phyloP scores from a whole-genome alignment of 2,329 filamentous ascomycete genomes.

The Aspergillus piperis region DNA sequence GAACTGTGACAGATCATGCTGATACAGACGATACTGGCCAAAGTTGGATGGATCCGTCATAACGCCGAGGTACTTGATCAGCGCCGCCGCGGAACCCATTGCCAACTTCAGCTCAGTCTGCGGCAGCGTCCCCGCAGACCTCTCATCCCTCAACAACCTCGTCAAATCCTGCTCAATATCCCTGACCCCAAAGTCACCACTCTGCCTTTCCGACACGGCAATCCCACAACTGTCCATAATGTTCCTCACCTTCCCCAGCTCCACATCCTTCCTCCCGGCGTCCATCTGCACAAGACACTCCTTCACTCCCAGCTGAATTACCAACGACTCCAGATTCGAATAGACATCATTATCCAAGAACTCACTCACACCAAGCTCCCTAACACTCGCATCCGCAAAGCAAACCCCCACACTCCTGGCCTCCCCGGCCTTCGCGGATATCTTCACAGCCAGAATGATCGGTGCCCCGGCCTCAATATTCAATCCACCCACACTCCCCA shows the following conservation, averaged over 20 bases:
- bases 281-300: slow-evolving; percentile 88
- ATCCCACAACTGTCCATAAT: slow-evolving; percentile 93
- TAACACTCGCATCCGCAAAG: slow-evolving; percentile 94
- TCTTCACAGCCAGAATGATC: slow-evolving; percentile 92
- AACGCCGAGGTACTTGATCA: slow-evolving; percentile 92
- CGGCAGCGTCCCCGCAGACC: slow-evolving; percentile 72
- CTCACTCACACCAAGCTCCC: slow-evolving; percentile 93
- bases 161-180: slow-evolving; percentile 96
- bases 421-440: slow-evolving; percentile 83
- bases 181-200: slow-evolving; percentile 76
- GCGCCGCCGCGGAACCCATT: slow-evolving; percentile 88
- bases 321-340: slow-evolving; percentile 93
- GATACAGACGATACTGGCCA: slow-evolving; percentile 94
- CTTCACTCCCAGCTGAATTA: slow-evolving; percentile 94
- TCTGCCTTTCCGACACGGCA: slow-evolving; percentile 77
- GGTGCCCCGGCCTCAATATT: slow-evolving; percentile 79
- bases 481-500: slow-evolving; percentile 60
- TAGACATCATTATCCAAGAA: slow-evolving; percentile 99
- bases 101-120: slow-evolving; percentile 92
- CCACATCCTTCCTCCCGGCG: slow-evolving; percentile 77
- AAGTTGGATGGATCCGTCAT: slow-evolving; percentile 93
- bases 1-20: slow-evolving; percentile 93
- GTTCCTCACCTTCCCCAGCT: slow-evolving; percentile 80
- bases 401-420: slow-evolving; percentile 88
- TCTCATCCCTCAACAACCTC: slow-evolving; percentile 82